Conservation (phyloP, 176 grass and related monocot genomes). For the Rhipidocladum racemiflorum region DNA sequence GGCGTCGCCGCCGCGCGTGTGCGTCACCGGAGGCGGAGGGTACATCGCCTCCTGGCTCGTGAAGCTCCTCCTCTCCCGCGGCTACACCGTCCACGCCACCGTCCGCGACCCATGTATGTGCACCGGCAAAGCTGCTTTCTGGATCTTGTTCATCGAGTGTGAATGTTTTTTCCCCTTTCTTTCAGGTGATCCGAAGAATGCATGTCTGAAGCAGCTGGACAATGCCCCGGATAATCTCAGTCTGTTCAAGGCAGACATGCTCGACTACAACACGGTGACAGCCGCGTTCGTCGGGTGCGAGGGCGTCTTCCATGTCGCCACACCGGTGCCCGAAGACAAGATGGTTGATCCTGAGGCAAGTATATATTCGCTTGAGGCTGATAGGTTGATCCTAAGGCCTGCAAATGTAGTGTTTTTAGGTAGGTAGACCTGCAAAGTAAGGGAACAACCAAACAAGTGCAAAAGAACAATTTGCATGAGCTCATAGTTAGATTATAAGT, state of each 20-base stretch:
- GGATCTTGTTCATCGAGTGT: no score
- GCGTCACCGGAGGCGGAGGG: no score
- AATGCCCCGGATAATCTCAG: conserved; percentile 33
- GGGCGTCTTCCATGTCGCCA: conserved; percentile 49
- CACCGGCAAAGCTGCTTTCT: no score
- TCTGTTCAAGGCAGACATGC: conserved; percentile 57
- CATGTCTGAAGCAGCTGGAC: conserved; percentile 34
- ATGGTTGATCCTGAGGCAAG: conserved; percentile 32
- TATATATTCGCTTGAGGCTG: no score
- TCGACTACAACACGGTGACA: conserved; percentile 29
- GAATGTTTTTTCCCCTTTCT: neutral
- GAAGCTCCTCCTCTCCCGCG: neutral
- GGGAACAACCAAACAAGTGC: no score
- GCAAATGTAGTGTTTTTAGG: no score
- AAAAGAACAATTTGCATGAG: neutral
- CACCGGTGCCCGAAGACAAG: conserved; percentile 32
- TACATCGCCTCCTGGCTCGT: neutral
- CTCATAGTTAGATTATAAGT: neutral
- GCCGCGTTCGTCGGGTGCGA: conserved; percentile 45
- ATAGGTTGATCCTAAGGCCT: no score
- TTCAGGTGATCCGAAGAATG: conserved; percentile 41
- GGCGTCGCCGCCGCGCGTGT: no score
- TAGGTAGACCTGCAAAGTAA: no score
- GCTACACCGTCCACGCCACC: conserved; percentile 59
- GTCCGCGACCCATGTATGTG: conserved; percentile 17